Evolutionary conservation across 2,329 filamentous ascomycete genomes (phyloP).

Genomic region (Colletotrichum abscissum): DNA sequence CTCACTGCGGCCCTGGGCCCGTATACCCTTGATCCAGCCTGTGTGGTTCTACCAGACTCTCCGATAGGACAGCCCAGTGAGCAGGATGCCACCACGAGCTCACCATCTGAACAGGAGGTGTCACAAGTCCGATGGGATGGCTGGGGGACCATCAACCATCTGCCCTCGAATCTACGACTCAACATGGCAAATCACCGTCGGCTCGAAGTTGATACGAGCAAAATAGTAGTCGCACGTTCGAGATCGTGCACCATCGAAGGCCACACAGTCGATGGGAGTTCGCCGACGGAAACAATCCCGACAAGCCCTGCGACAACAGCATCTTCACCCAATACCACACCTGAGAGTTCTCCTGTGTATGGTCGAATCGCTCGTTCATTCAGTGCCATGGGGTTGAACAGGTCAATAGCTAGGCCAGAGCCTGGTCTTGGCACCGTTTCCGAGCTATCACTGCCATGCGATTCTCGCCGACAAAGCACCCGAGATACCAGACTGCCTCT

Average conservation of each 20-base stretch:
- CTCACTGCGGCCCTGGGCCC: background rate
- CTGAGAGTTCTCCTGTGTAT: background rate
- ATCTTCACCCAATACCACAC: background rate
- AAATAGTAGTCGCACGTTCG: background rate
- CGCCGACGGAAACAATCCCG: background rate
- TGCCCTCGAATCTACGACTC: background rate
- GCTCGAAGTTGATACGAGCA: background rate
- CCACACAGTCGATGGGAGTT: background rate
- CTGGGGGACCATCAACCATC: background rate
- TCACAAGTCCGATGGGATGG: background rate
- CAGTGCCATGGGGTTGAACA: background rate
- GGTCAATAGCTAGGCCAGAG: background rate
- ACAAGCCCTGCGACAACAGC: background rate
- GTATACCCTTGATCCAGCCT: background rate
- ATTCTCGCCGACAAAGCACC: background rate
- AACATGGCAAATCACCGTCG: background rate
- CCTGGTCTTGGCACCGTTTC: background rate
- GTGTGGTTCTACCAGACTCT: background rate
- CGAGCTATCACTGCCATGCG: background rate
- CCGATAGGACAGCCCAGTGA: background rate
- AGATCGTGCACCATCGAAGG: background rate
- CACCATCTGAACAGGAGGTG: background rate
- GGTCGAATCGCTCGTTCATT: background rate
- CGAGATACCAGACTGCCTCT: background rate
- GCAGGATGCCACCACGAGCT: background rate